These are phyloP conservation scores for Silene coronaria DNA, from an alignment of 179 eudicot genomes.

Conservation along the genomic window DNA sequence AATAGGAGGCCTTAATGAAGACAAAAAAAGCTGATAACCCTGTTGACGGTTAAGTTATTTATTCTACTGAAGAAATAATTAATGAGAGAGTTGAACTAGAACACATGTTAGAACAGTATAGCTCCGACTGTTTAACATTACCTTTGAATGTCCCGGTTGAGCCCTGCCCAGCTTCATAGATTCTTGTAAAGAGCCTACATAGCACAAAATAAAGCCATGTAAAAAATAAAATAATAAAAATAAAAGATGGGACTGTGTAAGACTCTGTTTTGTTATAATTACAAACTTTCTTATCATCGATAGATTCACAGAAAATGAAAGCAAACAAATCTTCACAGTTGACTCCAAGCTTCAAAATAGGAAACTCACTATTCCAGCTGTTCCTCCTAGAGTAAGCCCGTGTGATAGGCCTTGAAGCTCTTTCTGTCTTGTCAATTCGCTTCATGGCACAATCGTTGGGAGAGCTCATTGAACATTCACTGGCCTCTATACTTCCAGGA, in stretches of 20 bases:
- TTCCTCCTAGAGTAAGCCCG: constrained; percentile 7
- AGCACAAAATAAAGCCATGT: too few species aligned
- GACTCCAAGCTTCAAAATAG: background rate
- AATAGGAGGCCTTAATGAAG: too few species aligned
- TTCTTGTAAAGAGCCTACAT: constrained; percentile 8
- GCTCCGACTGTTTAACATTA: background rate
- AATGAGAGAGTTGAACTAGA: too few species aligned
- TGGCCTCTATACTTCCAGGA: background rate
- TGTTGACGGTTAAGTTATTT: background rate
- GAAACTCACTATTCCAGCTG: background rate
- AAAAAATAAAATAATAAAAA: too few species aligned
- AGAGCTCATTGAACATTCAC: background rate
- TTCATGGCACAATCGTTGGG: background rate
- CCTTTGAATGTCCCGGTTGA: constrained; percentile 7
- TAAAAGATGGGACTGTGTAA: too few species aligned
- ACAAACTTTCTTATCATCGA: background rate
- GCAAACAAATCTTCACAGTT: background rate
- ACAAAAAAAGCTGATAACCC: too few species aligned
- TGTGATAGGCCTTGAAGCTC: constrained; percentile 1
- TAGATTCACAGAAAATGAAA: background rate
- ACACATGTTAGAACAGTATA: background rate
- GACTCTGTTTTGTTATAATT: too few species aligned
- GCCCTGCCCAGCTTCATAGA: constrained; percentile 2
- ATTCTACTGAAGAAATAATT: background rate
- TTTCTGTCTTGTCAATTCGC: background rate